Evolutionary conservation across 192 early-diverging fungal species (phyloP), one percentile per base, ranked within the genome.

Genomic region (Pilobolus umbonatus): DNA sequence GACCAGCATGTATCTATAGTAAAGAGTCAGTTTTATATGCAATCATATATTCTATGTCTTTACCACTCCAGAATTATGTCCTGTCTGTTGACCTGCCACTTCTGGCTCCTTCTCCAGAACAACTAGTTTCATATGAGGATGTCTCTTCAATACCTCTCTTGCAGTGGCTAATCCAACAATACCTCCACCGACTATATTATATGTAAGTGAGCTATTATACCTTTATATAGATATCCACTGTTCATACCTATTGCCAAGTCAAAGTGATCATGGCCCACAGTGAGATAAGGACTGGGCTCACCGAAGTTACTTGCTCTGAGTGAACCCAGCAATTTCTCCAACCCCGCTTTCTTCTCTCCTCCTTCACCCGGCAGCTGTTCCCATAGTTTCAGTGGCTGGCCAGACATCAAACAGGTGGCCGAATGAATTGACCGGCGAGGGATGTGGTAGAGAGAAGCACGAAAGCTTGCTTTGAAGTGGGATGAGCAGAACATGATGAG

Each of bases 161-260:
- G 68, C 68, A 12, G 68, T 70, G n/a, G 68, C 68, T 19, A 70
- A 32, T 19, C 68, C 68, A 52, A 70, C 34, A 48, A 70, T 70
- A 28, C 68, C 68, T 12, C 68, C 68, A 25, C 68, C 68, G 31
- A 70, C 62, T 67, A 22, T n/a, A n/a, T 34, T 42, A 8, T n/a
- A 10, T 31, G 12, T 39, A 1, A 24, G 17, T 38, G 36, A 43
- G n/a, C 10, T 19, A 5, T 30, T 1, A 11, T 57, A 6, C 15
- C 21, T 31, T 21, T 29, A 40, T 6, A 26, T 56, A 29, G 0
- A 29, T 4, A 19, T 29, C 6, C 25, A 43, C 14, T 31, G 25
- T 36, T 59, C 24, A n/a, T 67, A 67, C 65, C 65, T 34, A 70
- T 42, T 0, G 53, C 68, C 4, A 64, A 57, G 43, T 70, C 68